These are phyloP conservation scores for Ceratorhiza oryzae-sativae DNA, from an alignment of 1,284 basidiomycete species.

Conservation along the genomic window DNA sequence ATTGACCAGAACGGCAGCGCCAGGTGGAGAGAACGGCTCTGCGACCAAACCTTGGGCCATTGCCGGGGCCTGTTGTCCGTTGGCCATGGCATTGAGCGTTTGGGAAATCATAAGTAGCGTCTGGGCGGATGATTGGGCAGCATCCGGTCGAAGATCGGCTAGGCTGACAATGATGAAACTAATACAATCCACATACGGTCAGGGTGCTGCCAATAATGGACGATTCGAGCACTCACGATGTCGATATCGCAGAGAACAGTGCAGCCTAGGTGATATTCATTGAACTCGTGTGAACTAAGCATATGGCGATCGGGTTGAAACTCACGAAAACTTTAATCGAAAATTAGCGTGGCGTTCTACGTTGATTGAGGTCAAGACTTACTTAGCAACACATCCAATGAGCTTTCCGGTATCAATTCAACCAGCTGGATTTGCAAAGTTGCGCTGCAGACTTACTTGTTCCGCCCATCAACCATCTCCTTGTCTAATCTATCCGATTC, in stretches of 20 bases:
- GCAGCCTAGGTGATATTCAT: neutral
- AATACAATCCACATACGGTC: too few relatives aligned
- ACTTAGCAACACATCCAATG: constrained; percentile 20
- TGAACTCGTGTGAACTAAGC: too few relatives aligned
- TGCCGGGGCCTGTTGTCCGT: too few relatives aligned
- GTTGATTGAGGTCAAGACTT: neutral
- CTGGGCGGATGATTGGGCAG: constrained; percentile 8
- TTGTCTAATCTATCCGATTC: constrained; percentile 23
- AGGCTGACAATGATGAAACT: constrained; percentile 22
- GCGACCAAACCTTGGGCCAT: too few relatives aligned
- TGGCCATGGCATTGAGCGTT: neutral
- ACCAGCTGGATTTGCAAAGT: too few relatives aligned
- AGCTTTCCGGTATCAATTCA: neutral
- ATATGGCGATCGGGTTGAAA: neutral
- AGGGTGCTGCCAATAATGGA: too few relatives aligned
- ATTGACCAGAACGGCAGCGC: constrained; percentile 1
- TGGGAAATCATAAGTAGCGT: constrained; percentile 21
- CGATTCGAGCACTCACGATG: neutral
- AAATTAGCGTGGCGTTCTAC: neutral
- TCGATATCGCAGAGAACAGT: neutral
- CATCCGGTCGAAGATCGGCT: constrained; percentile 3
- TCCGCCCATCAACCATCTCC: constrained; percentile 15
- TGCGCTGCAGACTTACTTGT: neutral
- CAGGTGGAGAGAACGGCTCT: constrained; percentile 1
- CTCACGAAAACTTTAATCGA: neutral